Percentiles rank a stretch among this genome's conserved stretches.
phyloP scores from a whole-genome alignment of 1,284 basidiomycete genomes.

The Cryptococcus depauperatus region DNA sequence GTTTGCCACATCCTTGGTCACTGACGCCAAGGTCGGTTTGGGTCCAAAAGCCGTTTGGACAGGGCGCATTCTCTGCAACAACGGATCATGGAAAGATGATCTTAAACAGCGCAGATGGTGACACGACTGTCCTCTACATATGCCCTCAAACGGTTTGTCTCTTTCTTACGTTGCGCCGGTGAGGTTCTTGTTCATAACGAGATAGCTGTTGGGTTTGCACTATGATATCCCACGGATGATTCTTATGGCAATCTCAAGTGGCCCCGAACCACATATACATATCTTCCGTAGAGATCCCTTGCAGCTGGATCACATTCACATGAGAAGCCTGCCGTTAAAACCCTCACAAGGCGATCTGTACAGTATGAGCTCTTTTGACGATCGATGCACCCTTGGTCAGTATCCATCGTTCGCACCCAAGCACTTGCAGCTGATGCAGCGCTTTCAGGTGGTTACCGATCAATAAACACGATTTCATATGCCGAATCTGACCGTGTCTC shows the following conservation, averaged over 20 bases:
- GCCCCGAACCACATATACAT: slow-evolving; percentile 33
- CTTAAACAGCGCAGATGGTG: slow-evolving; percentile 14
- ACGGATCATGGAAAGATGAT: slow-evolving; percentile 37
- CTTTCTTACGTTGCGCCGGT: neutral
- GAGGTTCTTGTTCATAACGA: neutral
- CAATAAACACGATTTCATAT: slow-evolving; percentile 15
- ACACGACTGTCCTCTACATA: slow-evolving; percentile 16
- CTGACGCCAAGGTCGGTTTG: too few species aligned
- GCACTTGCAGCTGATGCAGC: neutral
- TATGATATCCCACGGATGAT: slow-evolving; percentile 25
- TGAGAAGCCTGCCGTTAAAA: slow-evolving; percentile 21
- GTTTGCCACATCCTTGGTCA: too few species aligned
- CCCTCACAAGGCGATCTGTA: slow-evolving; percentile 27
- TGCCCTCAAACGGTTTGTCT: slow-evolving; percentile 25
- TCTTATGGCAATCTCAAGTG: slow-evolving; percentile 27
- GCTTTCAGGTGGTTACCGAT: slow-evolving; percentile 1
- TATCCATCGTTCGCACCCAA: neutral
- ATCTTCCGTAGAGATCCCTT: slow-evolving; percentile 23
- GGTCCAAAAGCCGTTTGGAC: slow-evolving; percentile 10
- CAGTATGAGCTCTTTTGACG: slow-evolving; percentile 28
- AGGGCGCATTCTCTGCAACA: slow-evolving; percentile 22
- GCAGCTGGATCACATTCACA: slow-evolving; percentile 15
- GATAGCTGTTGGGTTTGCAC: slow-evolving; percentile 29
- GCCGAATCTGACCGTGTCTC: neutral
- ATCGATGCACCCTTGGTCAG: slow-evolving; percentile 26